Evolutionary conservation across 164 flowering plant species (phyloP), one percentile per base, ranked within the genome.

Genomic region (Chloranthus sessilifolius): DNA sequence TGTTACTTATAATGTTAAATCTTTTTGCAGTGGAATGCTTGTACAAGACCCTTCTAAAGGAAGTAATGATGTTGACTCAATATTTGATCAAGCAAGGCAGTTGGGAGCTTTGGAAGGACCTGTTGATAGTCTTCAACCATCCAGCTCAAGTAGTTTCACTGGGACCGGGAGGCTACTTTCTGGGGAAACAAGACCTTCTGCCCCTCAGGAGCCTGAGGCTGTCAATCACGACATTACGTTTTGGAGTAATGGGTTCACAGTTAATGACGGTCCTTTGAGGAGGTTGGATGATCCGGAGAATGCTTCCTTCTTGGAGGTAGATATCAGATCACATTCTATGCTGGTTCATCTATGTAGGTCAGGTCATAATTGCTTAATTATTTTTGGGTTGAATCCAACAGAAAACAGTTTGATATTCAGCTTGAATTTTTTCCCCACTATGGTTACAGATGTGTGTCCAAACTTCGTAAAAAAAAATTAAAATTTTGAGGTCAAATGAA

Each of bases 211-310:
- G 14, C 81, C 92, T 53, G 80, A 82, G 40, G 47, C 35, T 37
- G 61, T 80, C 14, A 61, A 48, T 22, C 92, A 82, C 74, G 73
- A 55, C 34, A 74, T 85, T 49, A 58, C 71, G 46, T 83, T 89
- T 36, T 89, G 92, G 95, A 74, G 72, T n/a, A 80, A 85, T 73
- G 97, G 97, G 3, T 89, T 89, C 63, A 83, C 83, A 41, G 78
- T 85, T 2, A 69, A 85, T 74, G 88, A 85, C 69, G 97, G 97
- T 21, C 97, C 97, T 45, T 65, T 89, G 55, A 68, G 97, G 56
- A 68, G 81, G 57, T 46, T 81, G 61, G 90, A 83, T 56, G 92
- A 89, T 68, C 90, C 89, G 44, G 82, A 66, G 64, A 89, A 86
- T 73, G 85, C 82, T 27, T 36, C 80, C 50, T 77, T 83, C 65